phyloP scores from a whole-genome alignment of 768 basidiomycete genomes.

The Auricularia sp. region DNA sequence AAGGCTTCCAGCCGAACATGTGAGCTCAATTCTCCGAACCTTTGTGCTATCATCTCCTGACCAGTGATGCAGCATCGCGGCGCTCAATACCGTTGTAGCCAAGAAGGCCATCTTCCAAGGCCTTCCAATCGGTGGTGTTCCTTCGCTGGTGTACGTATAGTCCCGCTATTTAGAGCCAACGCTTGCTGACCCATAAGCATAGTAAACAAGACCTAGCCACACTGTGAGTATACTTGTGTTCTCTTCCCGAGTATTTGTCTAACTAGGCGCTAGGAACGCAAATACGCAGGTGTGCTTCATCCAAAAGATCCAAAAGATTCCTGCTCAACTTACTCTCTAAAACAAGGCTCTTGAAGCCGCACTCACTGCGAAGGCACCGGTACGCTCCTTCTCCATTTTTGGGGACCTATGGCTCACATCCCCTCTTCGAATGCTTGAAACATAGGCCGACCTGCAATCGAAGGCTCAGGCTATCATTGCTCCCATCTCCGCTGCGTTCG shows the following conservation, averaged over 20 bases:
- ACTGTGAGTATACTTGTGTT: neutral
- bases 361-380: neutral
- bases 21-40: neutral
- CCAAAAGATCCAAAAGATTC: neutral
- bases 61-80: neutral
- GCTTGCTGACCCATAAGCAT: neutral
- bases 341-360: neutral
- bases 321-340: neutral
- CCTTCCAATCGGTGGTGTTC: neutral
- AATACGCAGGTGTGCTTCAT: neutral
- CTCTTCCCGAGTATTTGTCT: neutral
- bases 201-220: neutral
- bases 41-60: neutral
- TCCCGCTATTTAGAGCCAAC: neutral
- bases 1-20: neutral
- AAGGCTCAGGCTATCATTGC: neutral
- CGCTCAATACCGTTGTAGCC: neutral
- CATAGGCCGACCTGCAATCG: neutral
- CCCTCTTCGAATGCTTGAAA: neutral
- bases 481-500: neutral
- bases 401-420: neutral
- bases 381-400: neutral
- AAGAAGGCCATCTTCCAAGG: neutral
- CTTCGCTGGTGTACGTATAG: neutral
- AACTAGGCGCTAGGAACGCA: neutral